A percentile compares a stretch with the other conserved stretches of the same genome.
phyloP scores from a whole-genome alignment of 139 green algal genomes.

The Mesotaenium endlicherianum region DNA sequence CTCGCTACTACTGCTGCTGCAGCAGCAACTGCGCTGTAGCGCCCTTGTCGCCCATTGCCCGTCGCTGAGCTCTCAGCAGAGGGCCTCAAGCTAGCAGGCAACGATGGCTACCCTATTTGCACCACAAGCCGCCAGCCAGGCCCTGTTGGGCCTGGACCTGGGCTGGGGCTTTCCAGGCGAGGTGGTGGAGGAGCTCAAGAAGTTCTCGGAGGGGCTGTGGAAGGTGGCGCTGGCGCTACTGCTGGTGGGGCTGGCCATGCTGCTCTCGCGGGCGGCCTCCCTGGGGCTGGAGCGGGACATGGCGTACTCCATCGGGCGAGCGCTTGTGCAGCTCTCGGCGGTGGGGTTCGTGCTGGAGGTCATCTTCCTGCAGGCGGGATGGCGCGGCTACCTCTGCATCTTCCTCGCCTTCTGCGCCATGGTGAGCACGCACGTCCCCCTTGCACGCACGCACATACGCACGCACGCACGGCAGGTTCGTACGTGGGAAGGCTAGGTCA shows the following conservation, averaged over 20 bases:
- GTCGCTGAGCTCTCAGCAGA: too few species aligned
- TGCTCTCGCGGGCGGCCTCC: neutral
- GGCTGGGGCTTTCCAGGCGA: too few species aligned
- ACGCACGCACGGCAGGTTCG: neutral
- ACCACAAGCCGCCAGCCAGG: too few species aligned
- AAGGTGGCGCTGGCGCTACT: neutral
- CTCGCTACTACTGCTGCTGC: too few species aligned
- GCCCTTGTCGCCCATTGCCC: too few species aligned
- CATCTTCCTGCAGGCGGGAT: constrained; percentile 11
- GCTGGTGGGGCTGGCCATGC: constrained; percentile 15
- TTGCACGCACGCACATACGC: neutral
- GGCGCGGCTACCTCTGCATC: neutral
- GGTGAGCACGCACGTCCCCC: neutral
- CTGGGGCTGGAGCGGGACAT: constrained; percentile 34
- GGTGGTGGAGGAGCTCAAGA: too few species aligned
- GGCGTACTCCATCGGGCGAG: neutral
- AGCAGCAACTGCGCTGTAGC: too few species aligned
- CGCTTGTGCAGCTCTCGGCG: constrained; percentile 34
- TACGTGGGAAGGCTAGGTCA: too few species aligned
- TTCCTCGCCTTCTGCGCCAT: constrained; percentile 36
- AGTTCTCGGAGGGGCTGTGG: constrained; percentile 13
- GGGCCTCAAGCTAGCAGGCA: too few species aligned
- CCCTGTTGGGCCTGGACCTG: too few species aligned
- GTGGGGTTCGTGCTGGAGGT: constrained; percentile 42
- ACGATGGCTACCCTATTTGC: too few species aligned